These are phyloP conservation scores for Phytophthora chlamydospora DNA, from an alignment of 352 stramenopile species.

Conservation along the genomic window DNA sequence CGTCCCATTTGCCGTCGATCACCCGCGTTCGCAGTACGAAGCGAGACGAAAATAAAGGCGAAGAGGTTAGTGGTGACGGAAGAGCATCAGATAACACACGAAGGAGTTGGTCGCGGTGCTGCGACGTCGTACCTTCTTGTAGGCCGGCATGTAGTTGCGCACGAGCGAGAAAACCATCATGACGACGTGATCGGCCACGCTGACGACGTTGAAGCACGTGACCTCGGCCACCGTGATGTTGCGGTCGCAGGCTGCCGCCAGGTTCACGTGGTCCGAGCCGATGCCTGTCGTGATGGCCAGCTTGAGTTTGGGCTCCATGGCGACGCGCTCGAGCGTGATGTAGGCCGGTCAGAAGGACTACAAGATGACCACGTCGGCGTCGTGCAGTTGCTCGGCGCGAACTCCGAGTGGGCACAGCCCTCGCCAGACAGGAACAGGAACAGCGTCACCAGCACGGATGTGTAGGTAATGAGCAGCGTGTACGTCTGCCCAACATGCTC, in stretches of 20 bases:
- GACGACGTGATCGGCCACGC: slow-evolving; percentile 52
- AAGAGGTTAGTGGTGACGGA: too few relatives aligned
- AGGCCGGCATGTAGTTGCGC: slow-evolving; percentile 56
- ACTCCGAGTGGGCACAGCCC: slow-evolving; percentile 51
- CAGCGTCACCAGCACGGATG: too few relatives aligned
- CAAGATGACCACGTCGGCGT: slow-evolving; percentile 54
- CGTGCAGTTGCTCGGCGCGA: slow-evolving; percentile 42
- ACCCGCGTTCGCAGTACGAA: too few relatives aligned
- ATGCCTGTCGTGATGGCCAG: slow-evolving; percentile 49
- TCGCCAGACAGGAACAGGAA: slow-evolving; percentile 52
- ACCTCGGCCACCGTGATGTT: slow-evolving; percentile 52
- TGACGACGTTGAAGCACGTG: slow-evolving; percentile 51
- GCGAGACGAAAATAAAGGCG: too few relatives aligned
- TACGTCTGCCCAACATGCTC: too few relatives aligned
- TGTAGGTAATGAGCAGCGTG: too few relatives aligned
- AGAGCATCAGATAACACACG: too few relatives aligned
- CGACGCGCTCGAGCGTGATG: slow-evolving; percentile 47
- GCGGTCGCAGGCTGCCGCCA: slow-evolving; percentile 45
- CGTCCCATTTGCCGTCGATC: slow-evolving; percentile 56
- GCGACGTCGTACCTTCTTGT: too few relatives aligned
- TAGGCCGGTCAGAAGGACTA: slow-evolving; percentile 61
- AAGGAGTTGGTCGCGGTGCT: too few relatives aligned
- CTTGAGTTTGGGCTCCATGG: slow-evolving; percentile 50
- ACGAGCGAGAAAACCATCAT: slow-evolving; percentile 48
- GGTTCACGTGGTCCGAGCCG: slow-evolving; percentile 53